phyloP scores from a whole-genome alignment of 805 yeast genomes.

The Metschnikowia sp. region DNA sequence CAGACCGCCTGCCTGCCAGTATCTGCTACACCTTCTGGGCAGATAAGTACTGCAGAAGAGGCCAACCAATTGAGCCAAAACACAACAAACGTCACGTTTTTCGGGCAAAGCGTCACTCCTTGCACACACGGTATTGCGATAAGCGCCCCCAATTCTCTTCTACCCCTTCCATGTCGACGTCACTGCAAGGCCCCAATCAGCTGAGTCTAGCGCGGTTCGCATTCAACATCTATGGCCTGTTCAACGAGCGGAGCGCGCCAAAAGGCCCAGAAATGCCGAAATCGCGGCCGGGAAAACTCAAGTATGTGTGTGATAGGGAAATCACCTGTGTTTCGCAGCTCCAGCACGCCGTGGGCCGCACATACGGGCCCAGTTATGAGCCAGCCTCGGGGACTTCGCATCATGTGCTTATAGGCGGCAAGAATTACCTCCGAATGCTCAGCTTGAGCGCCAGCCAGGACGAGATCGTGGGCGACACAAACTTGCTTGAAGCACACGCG shows the following conservation, averaged over 20 bases:
- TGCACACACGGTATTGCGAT: too few species aligned
- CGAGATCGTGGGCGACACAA: constrained; percentile 31
- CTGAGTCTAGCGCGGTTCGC: constrained; percentile 51
- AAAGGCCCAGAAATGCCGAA: constrained; percentile 11
- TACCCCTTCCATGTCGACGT: background rate
- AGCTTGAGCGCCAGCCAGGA: constrained; percentile 31
- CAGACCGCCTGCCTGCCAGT: too few species aligned
- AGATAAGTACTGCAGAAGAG: too few species aligned
- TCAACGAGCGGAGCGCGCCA: constrained; percentile 20
- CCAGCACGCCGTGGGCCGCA: constrained; percentile 21
- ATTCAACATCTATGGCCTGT: constrained; percentile 53
- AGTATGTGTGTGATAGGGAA: constrained; percentile 23
- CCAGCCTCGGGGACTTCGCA: constrained; percentile 17
- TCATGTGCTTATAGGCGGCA: constrained; percentile 42
- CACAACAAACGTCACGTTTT: background rate
- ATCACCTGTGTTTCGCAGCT: constrained; percentile 24
- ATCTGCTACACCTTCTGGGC: too few species aligned
- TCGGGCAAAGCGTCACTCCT: background rate
- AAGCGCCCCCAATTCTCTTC: background rate
- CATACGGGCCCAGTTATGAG: constrained; percentile 7
- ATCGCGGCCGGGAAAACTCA: constrained; percentile 10
- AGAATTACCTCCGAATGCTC: constrained; percentile 36
- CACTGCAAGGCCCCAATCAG: constrained; percentile 11
- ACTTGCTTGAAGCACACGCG: constrained; percentile 26
- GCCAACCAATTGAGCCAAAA: too few species aligned